Evolutionary conservation across 805 yeast genomes (phyloP).

Genomic region (Pichia cabralensis): DNA sequence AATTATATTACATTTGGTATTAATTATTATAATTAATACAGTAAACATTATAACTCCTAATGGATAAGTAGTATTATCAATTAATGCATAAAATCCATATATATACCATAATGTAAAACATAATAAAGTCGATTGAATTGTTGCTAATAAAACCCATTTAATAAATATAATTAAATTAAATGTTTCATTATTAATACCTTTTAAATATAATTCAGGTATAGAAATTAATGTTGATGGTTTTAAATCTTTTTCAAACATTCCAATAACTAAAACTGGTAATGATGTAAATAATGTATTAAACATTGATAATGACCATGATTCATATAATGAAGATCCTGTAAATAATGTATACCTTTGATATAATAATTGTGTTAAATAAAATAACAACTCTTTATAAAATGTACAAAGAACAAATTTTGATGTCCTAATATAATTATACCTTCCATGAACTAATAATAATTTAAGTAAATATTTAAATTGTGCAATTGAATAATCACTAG

Average conservation of each 20-base stretch:
- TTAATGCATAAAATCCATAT: slow-evolving; percentile 61
- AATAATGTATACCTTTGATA: slow-evolving; percentile 81
- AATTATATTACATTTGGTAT: slow-evolving; percentile 66
- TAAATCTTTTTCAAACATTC: slow-evolving; percentile 91
- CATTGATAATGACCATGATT: slow-evolving; percentile 95
- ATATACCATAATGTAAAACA: slow-evolving; percentile 56
- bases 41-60: slow-evolving; percentile 70
- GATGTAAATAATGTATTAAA: slow-evolving; percentile 94
- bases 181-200: slow-evolving; percentile 64
- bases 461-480: slow-evolving; percentile 83
- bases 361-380: slow-evolving; percentile 79
- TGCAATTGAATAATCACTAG: slow-evolving; percentile 91
- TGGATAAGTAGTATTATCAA: slow-evolving; percentile 74
- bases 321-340: slow-evolving; percentile 89
- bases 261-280: slow-evolving; percentile 80
- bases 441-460: slow-evolving; percentile 83
- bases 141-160: slow-evolving; percentile 71
- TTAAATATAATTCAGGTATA: slow-evolving; percentile 78
- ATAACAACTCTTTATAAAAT: slow-evolving; percentile 86
- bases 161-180: slow-evolving; percentile 65
- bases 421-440: slow-evolving; percentile 89
- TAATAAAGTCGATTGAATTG: slow-evolving; percentile 59
- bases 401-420: slow-evolving; percentile 88
- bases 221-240: slow-evolving; percentile 82
- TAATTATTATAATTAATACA: slow-evolving; percentile 61